Base-by-base conservation (phyloP, 148 eudicot genomes). In the Chenopodium suecicum region DNA sequence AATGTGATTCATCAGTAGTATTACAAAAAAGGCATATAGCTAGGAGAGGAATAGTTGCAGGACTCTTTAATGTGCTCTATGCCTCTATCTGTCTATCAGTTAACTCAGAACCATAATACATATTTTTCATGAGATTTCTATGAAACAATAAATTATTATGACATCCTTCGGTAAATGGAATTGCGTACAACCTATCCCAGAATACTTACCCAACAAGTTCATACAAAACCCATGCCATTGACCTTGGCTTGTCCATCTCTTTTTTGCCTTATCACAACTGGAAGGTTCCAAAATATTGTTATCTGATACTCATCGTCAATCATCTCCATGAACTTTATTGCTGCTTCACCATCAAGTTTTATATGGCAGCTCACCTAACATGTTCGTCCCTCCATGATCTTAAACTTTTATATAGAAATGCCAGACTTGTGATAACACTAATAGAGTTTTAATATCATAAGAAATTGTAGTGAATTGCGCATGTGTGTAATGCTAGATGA, bases 261-360 rank as follows among this genome's bases (percentile, higher is more conserved):
- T 46, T 84, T 82, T 74, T 82, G 84, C 60, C 84, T 80, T 63
- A 76, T 46, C 32, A 86, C 88, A 82, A 84, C 86, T 50, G 90
- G 87, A 78, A 88, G 90, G 37, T 88, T 86, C 90, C 81, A 86
- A 77, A 78, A 86, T 88, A 56, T 86, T 87, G 73, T 88, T 87
- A 82, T 86, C 69, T 83, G 83, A 54, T 88, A 88, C 70, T 86
- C 89, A 70, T 88, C 89, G 81, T 88, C 87, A 56, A 88, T 86
- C 75, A 86, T 88, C 75, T 88, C 90, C 85, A 86, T 88, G 81
- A 88, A 88, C 22, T 84, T 88, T 69, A 86, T 84, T 75, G 87
- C 88, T 69, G 87, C 75, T 78, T 86, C 86, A 70, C 84, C 84
- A 78, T 86, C 79, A 32, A 83, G 86, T 76, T 84, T 86, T 19